These are phyloP conservation scores for Nephelium lappaceum DNA, from an alignment of 345 rosid species.

Conservation along the genomic window DNA sequence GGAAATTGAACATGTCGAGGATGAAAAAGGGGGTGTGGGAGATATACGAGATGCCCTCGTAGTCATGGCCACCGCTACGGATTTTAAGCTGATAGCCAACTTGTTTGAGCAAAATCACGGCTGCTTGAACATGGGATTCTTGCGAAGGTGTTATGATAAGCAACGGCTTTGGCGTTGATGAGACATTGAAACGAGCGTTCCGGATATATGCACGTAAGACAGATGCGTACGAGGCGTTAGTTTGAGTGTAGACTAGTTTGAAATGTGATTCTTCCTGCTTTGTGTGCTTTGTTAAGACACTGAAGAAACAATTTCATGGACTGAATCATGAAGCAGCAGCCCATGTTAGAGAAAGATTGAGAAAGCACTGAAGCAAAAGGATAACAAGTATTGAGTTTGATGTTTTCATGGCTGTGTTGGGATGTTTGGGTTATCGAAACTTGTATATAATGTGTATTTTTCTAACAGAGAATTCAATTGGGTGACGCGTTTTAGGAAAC, in stretches of 20 bases:
- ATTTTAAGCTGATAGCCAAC: constrained; percentile 46
- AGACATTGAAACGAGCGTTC: constrained; percentile 55
- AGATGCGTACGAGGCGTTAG: constrained; percentile 43
- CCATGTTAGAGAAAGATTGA: background rate
- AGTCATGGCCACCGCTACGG: constrained; percentile 70
- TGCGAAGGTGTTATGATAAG: constrained; percentile 57
- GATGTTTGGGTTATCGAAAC: too few relatives aligned
- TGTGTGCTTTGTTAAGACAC: constrained; percentile 43
- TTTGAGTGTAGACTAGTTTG: constrained; percentile 37
- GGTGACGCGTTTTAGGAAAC: too few relatives aligned
- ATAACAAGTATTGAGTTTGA: background rate
- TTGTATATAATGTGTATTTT: too few relatives aligned
- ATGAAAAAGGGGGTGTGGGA: constrained; percentile 53
- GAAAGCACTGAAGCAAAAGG: constrained; percentile 21
- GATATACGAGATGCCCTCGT: constrained; percentile 56
- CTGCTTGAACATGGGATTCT: constrained; percentile 53
- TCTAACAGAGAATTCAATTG: too few relatives aligned
- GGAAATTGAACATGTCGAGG: constrained; percentile 56
- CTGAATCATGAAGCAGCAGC: constrained; percentile 24
- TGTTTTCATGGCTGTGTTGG: background rate
- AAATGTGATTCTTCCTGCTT: constrained; percentile 12
- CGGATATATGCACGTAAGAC: constrained; percentile 57
- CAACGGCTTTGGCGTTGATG: constrained; percentile 45
- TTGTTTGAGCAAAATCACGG: constrained; percentile 55
- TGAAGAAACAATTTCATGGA: constrained; percentile 41